Evolutionary conservation across 257 asterid genomes (phyloP), one percentile per base, ranked within the genome.

Genomic region (Solanum paucissectum): DNA sequence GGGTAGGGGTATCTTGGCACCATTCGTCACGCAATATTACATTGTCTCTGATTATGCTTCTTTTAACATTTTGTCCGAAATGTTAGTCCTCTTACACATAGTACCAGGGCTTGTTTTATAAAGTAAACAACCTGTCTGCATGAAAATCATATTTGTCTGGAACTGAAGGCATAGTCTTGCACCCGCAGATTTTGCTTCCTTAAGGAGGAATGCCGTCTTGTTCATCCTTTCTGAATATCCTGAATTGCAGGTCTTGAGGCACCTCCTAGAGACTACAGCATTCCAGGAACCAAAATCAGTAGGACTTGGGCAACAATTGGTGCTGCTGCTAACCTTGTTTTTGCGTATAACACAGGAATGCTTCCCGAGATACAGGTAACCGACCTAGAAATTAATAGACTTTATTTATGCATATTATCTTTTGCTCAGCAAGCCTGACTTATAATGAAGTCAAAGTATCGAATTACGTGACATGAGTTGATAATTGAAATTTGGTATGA

Each of bases 301-400:
- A 93, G 81, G 93, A 89, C 92, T 87, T 95, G 95, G 88, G 86
- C 96, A 14, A 94, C 93, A 29, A 89, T 96, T 33, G 99, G 99
- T 88, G 98, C 98, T 82, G 82, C 94, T 74, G 98, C 98, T 62
- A 96, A 94, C 89, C 98, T 95, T 42, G 98, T 96, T 32, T 96
- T 96, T 84, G 95, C 99, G 83, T 96, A 94, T 93, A 96, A 96
- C 87, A 94, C 99, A 7, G 99, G 98, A 90, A 96, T 96, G 99
- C 94, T 96, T 85, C 99, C 99, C 6, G 99, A 95, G 94, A 93
- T 95, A 88, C 98, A 95, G 96, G 99, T 94, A 29, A 10, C 69
- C 12, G 7, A 88, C 79, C 46, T 21, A 18, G 32, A 46, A 49
- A 75, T 86, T 42, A 21, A 64, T 83, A 16, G 29, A n/a, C 44